Evolutionary conservation across 1,139 yeast genomes (phyloP), one percentile per base, ranked within the genome.

Genomic region (Saccharomyces hybrid): DNA sequence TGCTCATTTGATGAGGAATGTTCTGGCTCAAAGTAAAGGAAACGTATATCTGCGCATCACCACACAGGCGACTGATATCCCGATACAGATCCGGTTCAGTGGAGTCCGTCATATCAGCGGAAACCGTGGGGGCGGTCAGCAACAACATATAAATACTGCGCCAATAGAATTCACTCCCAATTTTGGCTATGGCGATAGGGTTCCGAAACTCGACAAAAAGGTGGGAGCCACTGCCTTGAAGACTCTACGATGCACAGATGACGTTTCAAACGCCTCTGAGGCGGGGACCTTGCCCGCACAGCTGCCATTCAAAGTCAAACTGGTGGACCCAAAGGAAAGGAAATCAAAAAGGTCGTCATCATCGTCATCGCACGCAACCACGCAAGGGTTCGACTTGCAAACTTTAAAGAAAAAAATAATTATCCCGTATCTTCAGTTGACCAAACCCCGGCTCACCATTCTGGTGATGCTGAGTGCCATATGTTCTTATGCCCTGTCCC

Each of bases 401-500:
- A 57, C 57, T 54, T 64, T 53, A 58, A 76, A 50, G 71, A 74
- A 65, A 65, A 75, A 57, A 27, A 55, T 76, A 28, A 64, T 77
- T 1, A 77, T 77, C 21, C 86, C 90, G 1, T 90, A 88, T 64
- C 61, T 89, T 19, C 89, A 89, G 60, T 77, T 93, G 24, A 82
- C 96, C 2, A 93, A 93, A 70, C 99, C 99, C 14, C 80, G 90
- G 56, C 77, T 93, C 53, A 88, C 98, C 0, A 81, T 91, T 6
- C 74, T 95, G 49, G 96, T 93, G 4, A 95, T 95, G 64, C 75
- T 93, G 26, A 87, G 96, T 55, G 88, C 96, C 1, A 89, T 93
- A 64, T 89, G 98, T 58, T 86, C 97, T 0, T 93, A 93, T 67
- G 97, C 98, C 0, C 75, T 93, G 34, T 88, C 96, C 0, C 99